phyloP scores from a whole-genome alignment of 306 rosid genomes.

The Rosa rugosa region DNA sequence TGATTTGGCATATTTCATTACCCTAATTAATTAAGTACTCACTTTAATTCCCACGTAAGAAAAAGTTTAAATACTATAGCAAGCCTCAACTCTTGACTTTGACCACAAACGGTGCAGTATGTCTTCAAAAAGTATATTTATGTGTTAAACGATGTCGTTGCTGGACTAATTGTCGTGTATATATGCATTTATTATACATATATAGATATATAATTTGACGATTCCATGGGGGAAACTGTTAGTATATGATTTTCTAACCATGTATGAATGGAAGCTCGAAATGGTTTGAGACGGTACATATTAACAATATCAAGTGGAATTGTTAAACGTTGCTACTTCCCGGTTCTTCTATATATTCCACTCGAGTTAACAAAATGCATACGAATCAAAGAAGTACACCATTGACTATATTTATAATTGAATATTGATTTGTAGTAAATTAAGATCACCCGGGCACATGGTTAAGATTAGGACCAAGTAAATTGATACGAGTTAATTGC shows the following conservation, averaged over 20 bases:
- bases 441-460: background rate
- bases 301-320: background rate
- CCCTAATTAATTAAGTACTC: too few relatives aligned
- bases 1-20: too few relatives aligned
- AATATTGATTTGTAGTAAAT: background rate
- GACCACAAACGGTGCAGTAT: too few relatives aligned
- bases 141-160: background rate
- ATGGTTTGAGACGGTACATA: background rate
- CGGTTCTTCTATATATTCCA: background rate
- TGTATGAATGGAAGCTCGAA: background rate
- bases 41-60: background rate
- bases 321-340: background rate
- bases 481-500: background rate
- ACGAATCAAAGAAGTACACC: background rate
- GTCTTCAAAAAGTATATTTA: too few relatives aligned
- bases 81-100: background rate
- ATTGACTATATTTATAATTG: background rate
- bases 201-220: background rate
- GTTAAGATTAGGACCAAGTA: background rate
- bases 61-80: too few relatives aligned
- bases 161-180: background rate
- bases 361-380: background rate
- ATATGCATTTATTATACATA: too few relatives aligned
- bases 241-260: background rate
- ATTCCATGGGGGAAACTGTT: background rate